Evolutionary conservation across 805 yeast genomes (phyloP).

Genomic region (Cyberlindnera bimundalis): DNA sequence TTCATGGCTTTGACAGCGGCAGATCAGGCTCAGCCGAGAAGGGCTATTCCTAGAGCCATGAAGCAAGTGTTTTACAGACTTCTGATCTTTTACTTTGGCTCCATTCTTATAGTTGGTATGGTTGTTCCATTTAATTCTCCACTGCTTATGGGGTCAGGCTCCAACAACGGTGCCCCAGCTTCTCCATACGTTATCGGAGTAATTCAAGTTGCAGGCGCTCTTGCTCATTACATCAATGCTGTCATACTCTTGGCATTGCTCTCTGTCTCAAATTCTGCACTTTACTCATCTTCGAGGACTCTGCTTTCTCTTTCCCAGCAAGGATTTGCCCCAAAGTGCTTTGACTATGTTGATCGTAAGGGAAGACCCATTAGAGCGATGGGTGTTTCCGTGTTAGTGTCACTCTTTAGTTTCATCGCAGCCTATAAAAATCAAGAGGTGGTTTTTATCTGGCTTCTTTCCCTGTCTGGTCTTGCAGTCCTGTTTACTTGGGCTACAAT

Average conservation of each 20-base stretch:
- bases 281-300: conserved; percentile 46
- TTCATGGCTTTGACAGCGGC: conserved; percentile 54
- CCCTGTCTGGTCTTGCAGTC: conserved; percentile 59
- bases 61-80: conserved; percentile 56
- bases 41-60: conserved; percentile 54
- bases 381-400: conserved; percentile 45
- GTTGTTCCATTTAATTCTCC: conserved; percentile 50
- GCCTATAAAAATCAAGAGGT: conserved; percentile 52
- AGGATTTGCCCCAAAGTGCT: conserved; percentile 53
- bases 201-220: conserved; percentile 50
- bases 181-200: conserved; percentile 73
- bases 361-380: conserved; percentile 62
- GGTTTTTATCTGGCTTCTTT: conserved; percentile 64
- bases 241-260: conserved; percentile 60
- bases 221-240: conserved; percentile 63
- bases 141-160: conserved; percentile 40
- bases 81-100: conserved; percentile 44
- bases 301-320: conserved; percentile 53
- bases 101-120: conserved; percentile 46
- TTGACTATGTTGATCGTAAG: conserved; percentile 50
- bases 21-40: conserved; percentile 44
- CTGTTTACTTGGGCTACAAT: conserved; percentile 61
- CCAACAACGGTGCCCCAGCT: conserved; percentile 40
- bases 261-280: conserved; percentile 57
- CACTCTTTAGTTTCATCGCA: conserved; percentile 62